Evolutionary conservation across 495 filamentous ascomycete species (phyloP).

Genomic region (Amphirosellinia nigrospora): DNA sequence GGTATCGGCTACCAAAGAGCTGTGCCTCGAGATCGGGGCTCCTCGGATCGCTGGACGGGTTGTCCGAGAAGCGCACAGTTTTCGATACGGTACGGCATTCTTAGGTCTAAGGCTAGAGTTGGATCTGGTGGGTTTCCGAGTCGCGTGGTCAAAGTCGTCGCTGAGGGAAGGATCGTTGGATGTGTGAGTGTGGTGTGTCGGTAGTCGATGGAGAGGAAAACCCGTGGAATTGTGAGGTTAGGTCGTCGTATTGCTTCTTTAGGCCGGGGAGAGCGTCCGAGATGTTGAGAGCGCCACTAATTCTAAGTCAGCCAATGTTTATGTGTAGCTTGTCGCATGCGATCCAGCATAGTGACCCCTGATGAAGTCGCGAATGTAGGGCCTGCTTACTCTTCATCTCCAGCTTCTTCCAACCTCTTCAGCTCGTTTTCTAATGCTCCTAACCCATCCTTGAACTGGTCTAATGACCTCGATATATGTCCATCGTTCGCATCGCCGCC

Average conservation of each 20-base stretch:
- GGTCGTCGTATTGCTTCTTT: conserved; percentile 63
- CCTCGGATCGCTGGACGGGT: conserved; percentile 47
- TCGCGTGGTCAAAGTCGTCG: conserved; percentile 70
- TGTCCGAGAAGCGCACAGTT: conserved; percentile 90
- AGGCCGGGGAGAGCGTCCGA: conserved; percentile 58
- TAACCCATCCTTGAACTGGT: conserved; percentile 83
- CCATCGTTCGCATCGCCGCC: conserved; percentile 81
- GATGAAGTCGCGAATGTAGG: conserved; percentile 7
- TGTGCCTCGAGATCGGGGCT: conserved; percentile 57
- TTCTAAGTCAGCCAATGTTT: conserved; percentile 24
- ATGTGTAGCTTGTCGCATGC: background rate
- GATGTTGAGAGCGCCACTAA: conserved; percentile 53
- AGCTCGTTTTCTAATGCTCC: conserved; percentile 74
- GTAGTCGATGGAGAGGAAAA: conserved; percentile 55
- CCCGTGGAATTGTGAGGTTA: conserved; percentile 67
- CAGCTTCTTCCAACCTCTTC: conserved; percentile 62
- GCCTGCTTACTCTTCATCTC: conserved; percentile 60
- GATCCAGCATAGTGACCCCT: conserved; percentile 2
- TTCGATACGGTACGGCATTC: conserved; percentile 56
- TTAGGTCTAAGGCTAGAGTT: conserved; percentile 42
- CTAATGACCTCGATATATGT: conserved; percentile 86
- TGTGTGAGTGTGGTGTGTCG: conserved; percentile 58
- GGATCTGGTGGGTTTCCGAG: conserved; percentile 49
- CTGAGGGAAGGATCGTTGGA: conserved; percentile 70
- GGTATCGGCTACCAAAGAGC: conserved; percentile 69